phyloP scores from a whole-genome alignment of 192 early-diverging fungal genomes.

The Linnemannia hyalina region DNA sequence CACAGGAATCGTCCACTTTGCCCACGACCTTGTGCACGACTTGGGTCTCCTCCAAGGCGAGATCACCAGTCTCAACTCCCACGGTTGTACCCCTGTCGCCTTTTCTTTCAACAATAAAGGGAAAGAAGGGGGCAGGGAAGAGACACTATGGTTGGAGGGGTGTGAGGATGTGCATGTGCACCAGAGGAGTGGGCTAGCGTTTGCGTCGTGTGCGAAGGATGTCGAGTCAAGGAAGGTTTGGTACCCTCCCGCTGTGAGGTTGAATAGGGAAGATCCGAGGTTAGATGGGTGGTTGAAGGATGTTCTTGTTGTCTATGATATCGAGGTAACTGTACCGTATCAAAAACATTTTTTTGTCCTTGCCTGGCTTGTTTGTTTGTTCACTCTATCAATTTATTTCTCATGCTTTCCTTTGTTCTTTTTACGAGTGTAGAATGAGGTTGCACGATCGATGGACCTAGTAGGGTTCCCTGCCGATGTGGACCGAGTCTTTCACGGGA shows the following conservation, averaged over 20 bases:
- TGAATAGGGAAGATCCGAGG: not conserved
- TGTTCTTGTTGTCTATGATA: conserved; percentile 60
- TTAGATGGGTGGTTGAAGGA: conserved; percentile 36
- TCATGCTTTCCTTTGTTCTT: not conserved
- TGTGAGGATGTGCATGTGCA: conserved; percentile 69
- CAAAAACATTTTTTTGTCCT: not conserved
- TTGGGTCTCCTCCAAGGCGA: not conserved
- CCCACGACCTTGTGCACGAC: not conserved
- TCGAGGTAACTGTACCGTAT: conserved; percentile 39
- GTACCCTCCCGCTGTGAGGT: conserved; percentile 40
- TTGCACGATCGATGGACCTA: conserved; percentile 42
- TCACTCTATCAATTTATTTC: no score
- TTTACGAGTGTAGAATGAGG: conserved; percentile 46
- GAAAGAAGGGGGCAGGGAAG: not conserved
- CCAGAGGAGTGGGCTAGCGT: conserved; percentile 59
- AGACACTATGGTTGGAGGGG: conserved; percentile 31
- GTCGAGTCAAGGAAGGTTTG: conserved; percentile 56
- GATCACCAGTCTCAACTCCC: not conserved
- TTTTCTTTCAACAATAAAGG: not conserved
- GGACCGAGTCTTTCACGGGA: conserved; percentile 57
- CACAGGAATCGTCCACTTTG: not conserved
- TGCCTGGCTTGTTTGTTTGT: conserved; percentile 28
- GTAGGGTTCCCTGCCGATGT: conserved; percentile 37
- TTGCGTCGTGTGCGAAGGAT: conserved; percentile 60
- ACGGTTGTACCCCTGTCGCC: not conserved